phyloP scores from a whole-genome alignment of 2,329 filamentous ascomycete genomes.

The Truncatella angustata region DNA sequence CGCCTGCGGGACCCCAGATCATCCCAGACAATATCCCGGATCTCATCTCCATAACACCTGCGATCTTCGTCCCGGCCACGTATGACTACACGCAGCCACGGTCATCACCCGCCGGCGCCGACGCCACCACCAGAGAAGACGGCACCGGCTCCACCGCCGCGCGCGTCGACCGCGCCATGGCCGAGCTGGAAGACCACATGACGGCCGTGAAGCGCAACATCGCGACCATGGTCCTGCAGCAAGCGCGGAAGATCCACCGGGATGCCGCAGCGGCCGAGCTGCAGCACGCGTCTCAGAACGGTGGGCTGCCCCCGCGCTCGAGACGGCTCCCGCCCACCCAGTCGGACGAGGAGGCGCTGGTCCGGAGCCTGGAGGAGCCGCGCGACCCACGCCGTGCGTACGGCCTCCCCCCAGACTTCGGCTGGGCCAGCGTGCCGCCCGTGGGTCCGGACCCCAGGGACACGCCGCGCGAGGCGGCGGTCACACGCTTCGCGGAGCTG shows the following conservation, averaged over 20 bases:
- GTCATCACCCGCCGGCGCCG: background rate
- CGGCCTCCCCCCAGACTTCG: background rate
- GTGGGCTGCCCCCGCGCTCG: slow-evolving; percentile 1
- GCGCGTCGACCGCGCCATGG: slow-evolving; percentile 6
- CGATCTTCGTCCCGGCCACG: slow-evolving; percentile 13
- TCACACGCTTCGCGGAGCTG: slow-evolving; percentile 1
- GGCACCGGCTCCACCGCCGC: background rate
- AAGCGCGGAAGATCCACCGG: slow-evolving; percentile 6
- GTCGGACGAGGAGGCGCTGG: background rate
- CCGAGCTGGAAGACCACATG: slow-evolving; percentile 11
- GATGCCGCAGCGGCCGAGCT: background rate
- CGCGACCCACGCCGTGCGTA: background rate
- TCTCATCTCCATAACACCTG: slow-evolving; percentile 4
- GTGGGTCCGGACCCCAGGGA: slow-evolving; percentile 3
- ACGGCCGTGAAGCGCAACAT: slow-evolving; percentile 10
- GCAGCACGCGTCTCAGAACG: background rate
- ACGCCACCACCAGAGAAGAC: background rate
- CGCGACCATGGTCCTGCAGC: slow-evolving; percentile 2
- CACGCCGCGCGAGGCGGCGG: slow-evolving; percentile 9
- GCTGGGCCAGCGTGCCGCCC: background rate
- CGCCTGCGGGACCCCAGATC: too few species aligned
- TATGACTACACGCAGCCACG: slow-evolving; percentile 11
- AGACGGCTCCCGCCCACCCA: slow-evolving; percentile 5
- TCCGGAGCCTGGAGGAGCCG: background rate
- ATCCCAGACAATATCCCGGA: slow-evolving; percentile 1